These are phyloP conservation scores for Colletotrichum acutatum DNA, from an alignment of 2,329 filamentous ascomycete genomes.

Conservation along the genomic window DNA sequence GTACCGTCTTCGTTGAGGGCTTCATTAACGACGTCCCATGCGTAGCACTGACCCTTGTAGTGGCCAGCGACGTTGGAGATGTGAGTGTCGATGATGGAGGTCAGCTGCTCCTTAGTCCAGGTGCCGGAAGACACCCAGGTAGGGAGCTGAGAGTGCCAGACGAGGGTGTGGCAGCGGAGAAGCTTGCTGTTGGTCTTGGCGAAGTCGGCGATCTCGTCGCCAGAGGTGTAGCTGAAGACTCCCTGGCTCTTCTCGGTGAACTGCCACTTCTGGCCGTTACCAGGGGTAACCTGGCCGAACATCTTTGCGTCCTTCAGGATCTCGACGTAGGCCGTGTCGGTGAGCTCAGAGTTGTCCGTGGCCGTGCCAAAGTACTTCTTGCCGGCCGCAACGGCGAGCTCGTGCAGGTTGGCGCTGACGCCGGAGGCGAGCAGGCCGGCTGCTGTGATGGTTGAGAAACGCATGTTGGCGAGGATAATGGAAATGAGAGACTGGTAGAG, in stretches of 20 bases:
- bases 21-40: constrained; percentile 66
- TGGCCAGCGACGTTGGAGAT: constrained; percentile 57
- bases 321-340: constrained; percentile 63
- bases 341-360: constrained; percentile 64
- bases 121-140: constrained; percentile 51
- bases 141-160: constrained; percentile 57
- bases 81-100: constrained; percentile 59
- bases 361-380: constrained; percentile 72
- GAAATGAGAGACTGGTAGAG: constrained; percentile 8
- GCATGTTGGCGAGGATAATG: constrained; percentile 5
- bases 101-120: constrained; percentile 51
- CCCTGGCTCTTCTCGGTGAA: constrained; percentile 67
- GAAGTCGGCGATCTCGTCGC: constrained; percentile 65
- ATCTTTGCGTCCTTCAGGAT: constrained; percentile 68
- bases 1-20: constrained; percentile 55
- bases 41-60: constrained; percentile 58
- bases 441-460: constrained; percentile 28
- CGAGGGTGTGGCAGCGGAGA: constrained; percentile 63
- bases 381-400: constrained; percentile 41
- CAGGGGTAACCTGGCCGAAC: constrained; percentile 74
- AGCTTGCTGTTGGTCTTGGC: constrained; percentile 32
- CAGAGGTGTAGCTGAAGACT: constrained; percentile 67
- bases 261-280: constrained; percentile 74
- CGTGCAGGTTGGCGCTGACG: constrained; percentile 48
- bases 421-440: constrained; percentile 31